phyloP scores from a whole-genome alignment of 176 grass and related monocot species.

The Lolium perenne region DNA sequence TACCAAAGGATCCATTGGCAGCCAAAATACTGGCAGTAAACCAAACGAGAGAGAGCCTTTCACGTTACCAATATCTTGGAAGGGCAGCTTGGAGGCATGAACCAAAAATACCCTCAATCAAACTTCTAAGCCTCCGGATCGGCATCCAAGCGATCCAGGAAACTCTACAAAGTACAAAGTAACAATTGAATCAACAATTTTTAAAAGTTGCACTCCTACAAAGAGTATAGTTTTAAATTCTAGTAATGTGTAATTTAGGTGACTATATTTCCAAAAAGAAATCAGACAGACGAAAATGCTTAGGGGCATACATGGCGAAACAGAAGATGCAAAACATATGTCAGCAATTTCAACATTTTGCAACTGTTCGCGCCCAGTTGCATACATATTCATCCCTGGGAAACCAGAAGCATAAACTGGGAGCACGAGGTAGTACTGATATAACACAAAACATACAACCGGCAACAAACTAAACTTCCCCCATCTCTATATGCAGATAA shows the following conservation, averaged over 20 bases:
- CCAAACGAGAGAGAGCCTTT: no score
- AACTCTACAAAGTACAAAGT: no score
- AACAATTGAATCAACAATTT: no score
- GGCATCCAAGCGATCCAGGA: background rate
- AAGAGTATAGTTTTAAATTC: background rate
- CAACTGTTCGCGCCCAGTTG: background rate
- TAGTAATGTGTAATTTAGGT: background rate
- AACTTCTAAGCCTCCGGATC: no score
- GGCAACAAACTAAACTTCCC: background rate
- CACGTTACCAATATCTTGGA: no score
- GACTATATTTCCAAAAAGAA: background rate
- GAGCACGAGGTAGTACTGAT: background rate
- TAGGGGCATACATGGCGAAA: no score
- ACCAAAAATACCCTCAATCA: no score
- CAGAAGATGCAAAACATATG: background rate
- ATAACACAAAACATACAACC: background rate
- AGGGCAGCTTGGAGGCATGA: no score
- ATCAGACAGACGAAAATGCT: no score
- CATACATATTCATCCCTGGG: background rate
- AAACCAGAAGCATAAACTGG: background rate
- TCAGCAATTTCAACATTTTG: background rate
- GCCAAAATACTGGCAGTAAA: no score
- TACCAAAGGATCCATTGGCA: no score
- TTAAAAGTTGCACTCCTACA: background rate
- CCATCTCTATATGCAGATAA: background rate